Evolutionary conservation across 805 yeast species (phyloP).

Genomic region (Nakazawaea siamensis): DNA sequence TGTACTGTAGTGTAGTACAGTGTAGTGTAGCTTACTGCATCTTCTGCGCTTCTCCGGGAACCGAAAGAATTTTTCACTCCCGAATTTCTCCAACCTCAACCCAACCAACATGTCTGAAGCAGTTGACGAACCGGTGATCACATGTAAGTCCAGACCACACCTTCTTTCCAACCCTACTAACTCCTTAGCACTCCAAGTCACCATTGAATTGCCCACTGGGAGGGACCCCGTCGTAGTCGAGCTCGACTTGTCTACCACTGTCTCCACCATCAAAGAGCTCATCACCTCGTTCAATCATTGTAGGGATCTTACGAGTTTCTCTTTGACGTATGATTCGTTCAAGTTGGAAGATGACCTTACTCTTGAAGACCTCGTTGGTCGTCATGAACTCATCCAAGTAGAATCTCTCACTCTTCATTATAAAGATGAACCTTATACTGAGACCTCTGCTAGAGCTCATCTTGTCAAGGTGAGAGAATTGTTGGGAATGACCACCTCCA

Average conservation of each 20-base stretch:
- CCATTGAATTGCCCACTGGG: constrained; percentile 19
- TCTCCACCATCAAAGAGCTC: constrained; percentile 51
- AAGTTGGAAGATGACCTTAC: constrained; percentile 20
- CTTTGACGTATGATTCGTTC: constrained; percentile 30
- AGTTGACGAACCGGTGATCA: too few relatives aligned
- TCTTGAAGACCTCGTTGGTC: constrained; percentile 21
- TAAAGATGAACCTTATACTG: constrained; percentile 50
- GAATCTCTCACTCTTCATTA: constrained; percentile 32
- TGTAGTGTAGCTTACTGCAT: too few relatives aligned
- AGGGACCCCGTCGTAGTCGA: constrained; percentile 19
- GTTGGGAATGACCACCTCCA: constrained; percentile 40
- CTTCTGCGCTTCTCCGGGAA: too few relatives aligned
- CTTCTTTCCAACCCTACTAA: neutral
- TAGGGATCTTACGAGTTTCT: constrained; percentile 53
- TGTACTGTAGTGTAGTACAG: too few relatives aligned
- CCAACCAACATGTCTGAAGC: too few relatives aligned
- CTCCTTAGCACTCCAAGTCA: constrained; percentile 15
- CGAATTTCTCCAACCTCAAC: too few relatives aligned
- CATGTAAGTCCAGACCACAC: too few relatives aligned
- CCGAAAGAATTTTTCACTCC: too few relatives aligned
- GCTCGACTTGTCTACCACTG: constrained; percentile 29
- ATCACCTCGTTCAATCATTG: constrained; percentile 49
- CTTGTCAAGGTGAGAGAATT: constrained; percentile 54
- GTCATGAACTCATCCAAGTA: constrained; percentile 17
- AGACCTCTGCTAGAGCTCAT: constrained; percentile 54